Evolutionary conservation across 441 rosid species (phyloP), one percentile per base, ranked within the genome.

Genomic region (Corymbia citriodora): DNA sequence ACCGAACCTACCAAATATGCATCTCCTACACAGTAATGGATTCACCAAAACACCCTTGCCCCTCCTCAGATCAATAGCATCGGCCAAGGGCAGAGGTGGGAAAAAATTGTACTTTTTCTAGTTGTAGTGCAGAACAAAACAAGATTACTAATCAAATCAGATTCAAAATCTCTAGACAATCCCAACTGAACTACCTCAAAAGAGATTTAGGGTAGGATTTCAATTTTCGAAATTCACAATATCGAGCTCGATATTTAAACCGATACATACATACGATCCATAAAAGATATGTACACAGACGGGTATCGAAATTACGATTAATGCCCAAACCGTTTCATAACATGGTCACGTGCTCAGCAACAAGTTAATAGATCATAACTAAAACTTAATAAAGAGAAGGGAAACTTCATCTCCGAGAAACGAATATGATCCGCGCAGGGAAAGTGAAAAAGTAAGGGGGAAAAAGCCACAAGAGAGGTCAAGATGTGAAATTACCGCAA

Each of bases 401-500:
- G 0, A n/a, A 13, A 54, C 88, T 55, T n/a, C 88, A 0, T 52
- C 65, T 29, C 49, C 88, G 31, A 87, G 88, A 29, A 87, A 31
- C 11, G 63, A 87, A 87, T 2, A 6, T 54, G 12, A 87, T 52
- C 63, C 15, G 61, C 52, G 55, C 87, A 83, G 54, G 31, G 17
- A 83, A 48, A 2, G 52, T 14, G 72, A 48, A 10, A 83, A 83
- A 49, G 55, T 9, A 61, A 85, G 52, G 89, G 88, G 36, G 52
- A 23, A 33, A 79, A 89, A 49, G 86, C 55, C 31, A 1, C 27
- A 1, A 45, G 88, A 74, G 11, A 49, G 54, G 86, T 63, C 29
- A 87, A 90, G 14, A 40, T 3, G 63, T 31, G 63, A 87, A 92
- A 91, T 70, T 92, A 95, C 98, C 98, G 87, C 98, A 95, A 87